phyloP scores from a whole-genome alignment of 1,139 yeast species.

The Candida dubliniensis region DNA sequence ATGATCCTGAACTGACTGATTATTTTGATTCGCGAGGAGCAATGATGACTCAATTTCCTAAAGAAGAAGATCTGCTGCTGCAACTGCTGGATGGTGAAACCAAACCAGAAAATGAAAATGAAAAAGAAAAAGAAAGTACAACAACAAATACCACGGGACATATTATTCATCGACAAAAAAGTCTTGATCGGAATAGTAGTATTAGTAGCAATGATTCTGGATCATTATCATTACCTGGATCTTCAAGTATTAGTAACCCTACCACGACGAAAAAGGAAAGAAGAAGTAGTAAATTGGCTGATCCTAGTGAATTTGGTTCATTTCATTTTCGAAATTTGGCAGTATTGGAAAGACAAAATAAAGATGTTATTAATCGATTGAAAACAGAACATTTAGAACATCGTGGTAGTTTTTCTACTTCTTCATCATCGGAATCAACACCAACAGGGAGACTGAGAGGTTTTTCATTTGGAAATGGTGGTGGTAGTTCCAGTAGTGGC shows the following conservation, averaged over 20 bases:
- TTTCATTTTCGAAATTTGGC: constrained; percentile 87
- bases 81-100: neutral
- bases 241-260: constrained; percentile 10
- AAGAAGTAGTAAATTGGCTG: constrained; percentile 69
- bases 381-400: constrained; percentile 77
- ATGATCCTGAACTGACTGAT: constrained; percentile 85
- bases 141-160: neutral
- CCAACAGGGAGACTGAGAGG: constrained; percentile 40
- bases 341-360: constrained; percentile 89
- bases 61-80: constrained; percentile 33
- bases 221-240: constrained; percentile 7
- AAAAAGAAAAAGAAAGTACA: constrained; percentile 3
- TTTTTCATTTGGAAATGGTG: constrained; percentile 28
- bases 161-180: too few species aligned
- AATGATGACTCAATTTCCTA: constrained; percentile 58
- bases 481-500: constrained; percentile 13
- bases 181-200: constrained; percentile 2
- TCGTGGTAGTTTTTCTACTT: constrained; percentile 39
- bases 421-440: constrained; percentile 43
- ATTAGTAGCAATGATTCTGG: constrained; percentile 8
- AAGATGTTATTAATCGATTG: constrained; percentile 84
- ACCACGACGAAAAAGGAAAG: constrained; percentile 54
- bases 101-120: constrained; percentile 7
- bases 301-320: constrained; percentile 83
- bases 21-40: constrained; percentile 95